A percentile compares a stretch with the other conserved stretches of the same genome.
These are phyloP conservation scores for Colletotrichum sp. DNA, from an alignment of 2,329 filamentous ascomycete genomes.

Conservation along the genomic window DNA sequence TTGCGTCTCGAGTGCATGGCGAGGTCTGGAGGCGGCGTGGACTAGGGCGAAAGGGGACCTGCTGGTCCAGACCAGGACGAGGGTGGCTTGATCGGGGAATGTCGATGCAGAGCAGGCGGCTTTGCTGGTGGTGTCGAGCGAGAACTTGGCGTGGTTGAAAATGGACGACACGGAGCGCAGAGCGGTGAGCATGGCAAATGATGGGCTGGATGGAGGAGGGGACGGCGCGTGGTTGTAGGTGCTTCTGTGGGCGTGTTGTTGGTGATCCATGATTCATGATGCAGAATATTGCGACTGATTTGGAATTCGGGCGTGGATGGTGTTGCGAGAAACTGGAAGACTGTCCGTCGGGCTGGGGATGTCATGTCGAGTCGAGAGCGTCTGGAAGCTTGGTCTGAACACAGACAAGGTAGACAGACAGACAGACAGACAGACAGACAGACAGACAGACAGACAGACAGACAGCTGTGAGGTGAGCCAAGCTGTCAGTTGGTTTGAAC, in stretches of 20 bases:
- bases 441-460: too few relatives aligned
- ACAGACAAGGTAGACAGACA: background rate
- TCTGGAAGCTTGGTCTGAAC: background rate
- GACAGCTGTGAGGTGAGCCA: background rate
- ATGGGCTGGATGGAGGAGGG: background rate
- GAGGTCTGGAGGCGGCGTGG: background rate
- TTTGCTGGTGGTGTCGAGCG: background rate
- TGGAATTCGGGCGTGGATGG: background rate
- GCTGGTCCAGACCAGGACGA: constrained; percentile 1
- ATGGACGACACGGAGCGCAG: background rate
- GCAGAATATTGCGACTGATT: background rate
- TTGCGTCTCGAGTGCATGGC: background rate
- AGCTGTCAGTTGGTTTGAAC: background rate
- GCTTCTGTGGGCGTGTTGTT: background rate
- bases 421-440: background rate
- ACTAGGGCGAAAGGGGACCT: background rate
- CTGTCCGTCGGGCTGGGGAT: background rate
- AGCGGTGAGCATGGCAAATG: constrained; percentile 1
- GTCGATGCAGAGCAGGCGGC: background rate
- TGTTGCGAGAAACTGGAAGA: background rate
- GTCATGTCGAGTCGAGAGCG: background rate
- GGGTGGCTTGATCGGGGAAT: constrained; percentile 4
- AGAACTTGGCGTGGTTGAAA: background rate
- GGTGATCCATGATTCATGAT: constrained; percentile 13
- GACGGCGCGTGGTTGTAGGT: background rate